Conservation (phyloP, 148 eudicot genomes). For the Camellia granthamiana region DNA sequence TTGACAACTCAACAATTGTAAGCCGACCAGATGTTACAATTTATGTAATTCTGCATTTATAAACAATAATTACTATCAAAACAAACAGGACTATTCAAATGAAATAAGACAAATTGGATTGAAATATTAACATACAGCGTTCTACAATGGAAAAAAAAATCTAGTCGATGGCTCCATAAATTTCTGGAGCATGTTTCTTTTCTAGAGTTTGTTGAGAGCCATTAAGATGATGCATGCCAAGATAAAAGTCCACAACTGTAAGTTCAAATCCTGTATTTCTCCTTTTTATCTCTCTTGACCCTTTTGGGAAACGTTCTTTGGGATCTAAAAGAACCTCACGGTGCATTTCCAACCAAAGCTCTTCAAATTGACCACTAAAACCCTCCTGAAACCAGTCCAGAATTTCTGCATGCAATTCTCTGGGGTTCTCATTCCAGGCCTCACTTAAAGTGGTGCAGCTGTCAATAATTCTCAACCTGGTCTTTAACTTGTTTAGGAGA, state of each 20-base stretch:
- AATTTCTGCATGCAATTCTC: slow-evolving; percentile 51
- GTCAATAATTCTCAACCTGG: slow-evolving; percentile 45
- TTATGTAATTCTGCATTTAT: neutral
- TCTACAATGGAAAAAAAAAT: slow-evolving; percentile 30
- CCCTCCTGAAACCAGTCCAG: slow-evolving; percentile 66
- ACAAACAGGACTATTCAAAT: neutral
- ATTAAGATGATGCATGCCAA: neutral
- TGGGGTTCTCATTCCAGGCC: slow-evolving; percentile 59
- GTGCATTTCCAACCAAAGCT: slow-evolving; percentile 67
- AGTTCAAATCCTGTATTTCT: too few relatives aligned
- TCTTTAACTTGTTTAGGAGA: slow-evolving; percentile 55
- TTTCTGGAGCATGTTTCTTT: neutral
- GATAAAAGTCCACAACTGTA: neutral
- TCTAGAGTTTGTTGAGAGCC: neutral
- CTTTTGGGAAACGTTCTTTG: slow-evolving; percentile 35
- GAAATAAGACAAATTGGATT: slow-evolving; percentile 62
- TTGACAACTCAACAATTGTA: neutral
- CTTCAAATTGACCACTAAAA: slow-evolving; percentile 37
- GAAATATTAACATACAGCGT: slow-evolving; percentile 51
- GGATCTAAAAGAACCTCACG: slow-evolving; percentile 47
- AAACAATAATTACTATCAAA: neutral
- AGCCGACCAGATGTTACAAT: neutral
- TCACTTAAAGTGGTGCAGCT: slow-evolving; percentile 46
- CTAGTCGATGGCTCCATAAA: neutral
- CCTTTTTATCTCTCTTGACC: slow-evolving; percentile 20